Base-by-base conservation (phyloP, 441 rosid species). In the Oxalis stricta region DNA sequence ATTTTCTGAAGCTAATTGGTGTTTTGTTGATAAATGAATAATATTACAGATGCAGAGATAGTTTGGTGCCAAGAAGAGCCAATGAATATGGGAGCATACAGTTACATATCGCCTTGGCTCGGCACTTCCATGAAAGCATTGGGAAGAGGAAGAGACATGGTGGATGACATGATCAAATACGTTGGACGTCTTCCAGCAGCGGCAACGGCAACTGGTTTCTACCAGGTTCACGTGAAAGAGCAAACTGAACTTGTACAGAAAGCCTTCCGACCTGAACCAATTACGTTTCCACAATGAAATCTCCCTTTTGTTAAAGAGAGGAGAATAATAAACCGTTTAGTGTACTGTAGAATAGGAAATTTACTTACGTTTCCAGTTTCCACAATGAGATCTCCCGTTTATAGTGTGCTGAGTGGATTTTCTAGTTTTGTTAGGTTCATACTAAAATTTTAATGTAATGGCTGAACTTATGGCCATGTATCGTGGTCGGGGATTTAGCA, bases 21-120 rank as follows among this genome's bases (percentile, higher is more conserved):
- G 13, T 18, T 30, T 29, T 2, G 12, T 13, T 35, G 4, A 8
- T 24, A 24, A 26, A 6, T 26, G 10, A 2, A 30, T 33, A 40
- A 21, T 37, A 43, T 50, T 53, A 36, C 54, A 88, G 95, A 83
- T 63, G 94, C 98, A 0, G 96, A 85, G 76, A 64, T 86, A 2
- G 93, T 86, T 19, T 91, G 98, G 98, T 81, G 93, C 76, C 98
- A 91, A 69, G 98, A 91, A 65, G 98, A 88, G 69, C 82, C 94
- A 2, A 77, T 82, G 97, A 88, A 88, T 75, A 84, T 88, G 97
- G 97, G 97, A 29, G 95, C 73, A 29, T 89, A 67, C 53, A 69
- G n/a, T 57, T 84, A 89, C 42, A 50, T 79, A n/a, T 67, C 72
- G n/a, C 92, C 82, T 0, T 84, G 96, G 33, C 91, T 91, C 15